These are phyloP conservation scores for Lactifluus subvellereus DNA, from an alignment of 768 basidiomycete genomes.

Conservation along the genomic window DNA sequence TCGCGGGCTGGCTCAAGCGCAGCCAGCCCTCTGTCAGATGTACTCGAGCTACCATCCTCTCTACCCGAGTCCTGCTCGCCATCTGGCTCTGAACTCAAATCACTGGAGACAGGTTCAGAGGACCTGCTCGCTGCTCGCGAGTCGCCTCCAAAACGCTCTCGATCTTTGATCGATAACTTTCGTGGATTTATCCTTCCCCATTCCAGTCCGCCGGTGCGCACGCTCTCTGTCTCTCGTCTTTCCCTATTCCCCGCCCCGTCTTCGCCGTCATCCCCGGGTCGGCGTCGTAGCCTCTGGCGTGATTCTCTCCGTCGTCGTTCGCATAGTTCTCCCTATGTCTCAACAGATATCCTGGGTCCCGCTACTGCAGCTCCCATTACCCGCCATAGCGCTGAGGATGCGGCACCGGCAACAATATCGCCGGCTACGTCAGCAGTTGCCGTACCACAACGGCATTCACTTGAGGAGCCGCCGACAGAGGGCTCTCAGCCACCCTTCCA, in stretches of 20 bases:
- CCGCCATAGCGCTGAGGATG: background rate
- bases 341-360: conserved; percentile 7
- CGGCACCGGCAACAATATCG: background rate
- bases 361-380: background rate
- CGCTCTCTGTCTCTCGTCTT: conserved; percentile 20
- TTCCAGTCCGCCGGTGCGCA: conserved; percentile 20
- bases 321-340: conserved; percentile 18
- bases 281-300: conserved; percentile 12
- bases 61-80: conserved; percentile 23
- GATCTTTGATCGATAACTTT: conserved; percentile 59
- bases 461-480: background rate
- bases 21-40: conserved; percentile 9
- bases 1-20: conserved; percentile 14
- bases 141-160: conserved; percentile 36
- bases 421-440: background rate
- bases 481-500: background rate
- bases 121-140: conserved; percentile 19
- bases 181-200: conserved; percentile 44
- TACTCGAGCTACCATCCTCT: conserved; percentile 24
- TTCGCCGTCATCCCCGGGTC: background rate
- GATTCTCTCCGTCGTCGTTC: conserved; percentile 16
- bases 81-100: conserved; percentile 22
- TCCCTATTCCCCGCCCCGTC: background rate
- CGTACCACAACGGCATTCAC: background rate
- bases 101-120: conserved; percentile 27